Conservation (phyloP, 139 green algal genomes). For the Chlorella ohadii region DNA sequence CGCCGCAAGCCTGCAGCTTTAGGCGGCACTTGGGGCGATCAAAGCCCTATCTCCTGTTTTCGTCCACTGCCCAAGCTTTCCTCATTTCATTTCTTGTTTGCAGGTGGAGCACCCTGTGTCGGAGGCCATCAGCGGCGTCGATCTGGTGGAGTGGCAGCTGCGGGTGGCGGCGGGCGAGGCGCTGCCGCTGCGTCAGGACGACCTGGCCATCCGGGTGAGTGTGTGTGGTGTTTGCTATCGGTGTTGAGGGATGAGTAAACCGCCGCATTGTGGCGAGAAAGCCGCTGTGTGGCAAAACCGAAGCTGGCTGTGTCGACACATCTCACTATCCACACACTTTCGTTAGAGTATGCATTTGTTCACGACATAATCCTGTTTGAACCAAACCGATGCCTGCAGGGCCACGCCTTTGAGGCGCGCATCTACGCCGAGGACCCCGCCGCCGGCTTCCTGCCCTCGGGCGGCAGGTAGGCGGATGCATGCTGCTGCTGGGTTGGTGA, state of each 20-base stretch:
- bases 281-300: too few relatives aligned
- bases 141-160: slow-evolving; percentile 94
- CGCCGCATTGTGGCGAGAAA: too few relatives aligned
- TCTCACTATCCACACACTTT: too few relatives aligned
- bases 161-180: slow-evolving; percentile 72
- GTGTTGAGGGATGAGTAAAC: neutral
- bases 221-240: neutral
- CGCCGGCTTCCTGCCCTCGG: slow-evolving; percentile 75
- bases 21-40: too few relatives aligned
- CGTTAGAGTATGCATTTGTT: too few relatives aligned
- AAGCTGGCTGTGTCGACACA: too few relatives aligned
- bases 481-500: too few relatives aligned
- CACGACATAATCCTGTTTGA: too few relatives aligned
- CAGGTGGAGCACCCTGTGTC: slow-evolving; percentile 92
- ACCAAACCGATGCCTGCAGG: slow-evolving; percentile 39
- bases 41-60: too few relatives aligned
- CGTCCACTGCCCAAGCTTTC: too few relatives aligned
- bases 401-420: slow-evolving; percentile 88
- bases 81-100: too few relatives aligned
- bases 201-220: slow-evolving; percentile 2
- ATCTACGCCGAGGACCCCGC: slow-evolving; percentile 89
- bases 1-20: too few relatives aligned
- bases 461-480: slow-evolving; percentile 40
- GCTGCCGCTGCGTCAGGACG: slow-evolving; percentile 59
- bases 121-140: slow-evolving; percentile 81